Conservation (phyloP, 352 stramenopile genomes). For the Pythium dissotocum region DNA sequence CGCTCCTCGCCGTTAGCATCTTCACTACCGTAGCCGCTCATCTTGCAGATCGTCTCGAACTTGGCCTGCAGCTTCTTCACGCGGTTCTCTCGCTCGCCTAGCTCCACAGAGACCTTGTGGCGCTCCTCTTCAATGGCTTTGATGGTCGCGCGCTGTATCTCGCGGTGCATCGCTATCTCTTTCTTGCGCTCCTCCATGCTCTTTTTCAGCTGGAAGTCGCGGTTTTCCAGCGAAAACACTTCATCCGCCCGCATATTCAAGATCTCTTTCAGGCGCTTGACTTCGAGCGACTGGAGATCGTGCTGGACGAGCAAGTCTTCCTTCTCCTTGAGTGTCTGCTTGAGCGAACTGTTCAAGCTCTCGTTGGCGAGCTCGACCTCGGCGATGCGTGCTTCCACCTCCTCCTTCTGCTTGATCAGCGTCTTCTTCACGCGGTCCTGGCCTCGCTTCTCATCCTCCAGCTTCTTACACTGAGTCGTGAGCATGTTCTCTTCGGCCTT, state of each 20-base stretch:
- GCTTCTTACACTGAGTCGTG: constrained; percentile 88
- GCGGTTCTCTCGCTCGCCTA: constrained; percentile 81
- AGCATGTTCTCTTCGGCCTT: constrained; percentile 91
- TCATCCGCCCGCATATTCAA: constrained; percentile 89
- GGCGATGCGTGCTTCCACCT: constrained; percentile 79
- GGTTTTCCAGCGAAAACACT: constrained; percentile 94
- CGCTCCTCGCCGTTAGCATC: constrained; percentile 76
- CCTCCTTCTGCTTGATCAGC: constrained; percentile 72
- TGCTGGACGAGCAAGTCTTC: constrained; percentile 93
- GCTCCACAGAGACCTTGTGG: constrained; percentile 92
- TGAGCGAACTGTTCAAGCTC: constrained; percentile 83
- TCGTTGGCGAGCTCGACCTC: constrained; percentile 92
- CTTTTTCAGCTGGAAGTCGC: constrained; percentile 92
- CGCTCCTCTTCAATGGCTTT: constrained; percentile 91
- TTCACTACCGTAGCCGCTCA: constrained; percentile 62
- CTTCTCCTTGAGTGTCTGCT: constrained; percentile 80
- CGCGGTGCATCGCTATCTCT: constrained; percentile 85
- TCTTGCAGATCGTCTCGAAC: constrained; percentile 91
- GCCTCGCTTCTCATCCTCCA: constrained; percentile 89
- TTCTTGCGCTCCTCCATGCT: constrained; percentile 94
- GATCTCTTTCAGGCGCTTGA: constrained; percentile 89
- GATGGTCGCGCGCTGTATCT: constrained; percentile 90
- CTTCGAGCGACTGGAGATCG: constrained; percentile 94
- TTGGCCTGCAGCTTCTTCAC: constrained; percentile 94
- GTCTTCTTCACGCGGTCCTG: constrained; percentile 79